Percentiles rank a stretch among this genome's conserved stretches.
Conservation (phyloP, 148 eudicot genomes). For the Camellia granthamiana region DNA sequence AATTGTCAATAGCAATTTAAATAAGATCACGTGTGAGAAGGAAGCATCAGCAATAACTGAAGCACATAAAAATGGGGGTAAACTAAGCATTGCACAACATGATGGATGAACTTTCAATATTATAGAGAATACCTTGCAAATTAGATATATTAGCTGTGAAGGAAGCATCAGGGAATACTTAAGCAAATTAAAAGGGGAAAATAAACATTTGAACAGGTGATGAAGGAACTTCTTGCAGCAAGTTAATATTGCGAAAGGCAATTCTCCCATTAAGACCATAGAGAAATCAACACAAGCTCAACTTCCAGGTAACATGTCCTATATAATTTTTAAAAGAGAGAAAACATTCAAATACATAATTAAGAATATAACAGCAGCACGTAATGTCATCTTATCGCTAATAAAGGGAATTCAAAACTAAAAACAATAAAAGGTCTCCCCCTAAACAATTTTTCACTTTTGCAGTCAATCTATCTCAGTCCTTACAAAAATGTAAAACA, state of each 20-base stretch:
- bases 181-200: neutral
- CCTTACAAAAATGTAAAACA: neutral
- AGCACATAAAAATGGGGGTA: neutral
- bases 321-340: neutral
- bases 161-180: neutral
- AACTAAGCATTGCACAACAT: neutral
- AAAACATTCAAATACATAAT: neutral
- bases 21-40: neutral
- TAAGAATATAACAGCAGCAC: neutral
- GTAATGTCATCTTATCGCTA: neutral
- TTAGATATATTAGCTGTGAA: neutral
- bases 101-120: neutral
- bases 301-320: neutral
- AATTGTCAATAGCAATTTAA: neutral
- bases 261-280: neutral
- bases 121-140: neutral
- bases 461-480: neutral
- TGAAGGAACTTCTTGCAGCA: neutral
- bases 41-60: constrained; percentile 6
- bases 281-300: neutral
- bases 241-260: neutral
- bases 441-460: neutral
- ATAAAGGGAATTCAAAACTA: neutral
- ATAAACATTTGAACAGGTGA: neutral
- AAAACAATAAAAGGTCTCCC: neutral